Conservation (phyloP, 2,329 filamentous ascomycete genomes). For the Acarospora socialis region DNA sequence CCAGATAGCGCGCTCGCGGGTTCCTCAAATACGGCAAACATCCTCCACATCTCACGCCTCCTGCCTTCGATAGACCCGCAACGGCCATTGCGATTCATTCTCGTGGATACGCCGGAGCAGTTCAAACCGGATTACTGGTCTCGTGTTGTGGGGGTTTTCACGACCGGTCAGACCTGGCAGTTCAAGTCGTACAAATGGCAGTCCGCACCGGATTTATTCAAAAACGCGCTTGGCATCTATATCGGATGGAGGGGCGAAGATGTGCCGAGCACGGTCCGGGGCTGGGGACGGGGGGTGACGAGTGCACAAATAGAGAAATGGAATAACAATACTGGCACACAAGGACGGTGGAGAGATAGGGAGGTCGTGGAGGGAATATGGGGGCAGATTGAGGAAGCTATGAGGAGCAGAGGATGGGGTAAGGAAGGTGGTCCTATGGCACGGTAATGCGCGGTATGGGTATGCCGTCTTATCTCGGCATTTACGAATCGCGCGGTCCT, state of each 20-base stretch:
- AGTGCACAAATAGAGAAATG: constrained; percentile 74
- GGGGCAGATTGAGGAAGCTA: constrained; percentile 74
- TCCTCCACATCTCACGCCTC: constrained; percentile 70
- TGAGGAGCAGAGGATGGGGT: constrained; percentile 74
- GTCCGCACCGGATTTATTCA: constrained; percentile 75
- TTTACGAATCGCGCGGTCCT: no score
- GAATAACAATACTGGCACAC: constrained; percentile 36
- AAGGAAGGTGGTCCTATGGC: constrained; percentile 51
- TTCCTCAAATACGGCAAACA: constrained; percentile 54
- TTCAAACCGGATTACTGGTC: constrained; percentile 99
- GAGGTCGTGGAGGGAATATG: constrained; percentile 90
- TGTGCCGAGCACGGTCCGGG: constrained; percentile 60
- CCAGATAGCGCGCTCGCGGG: constrained; percentile 49
- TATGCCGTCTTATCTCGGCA: no score
- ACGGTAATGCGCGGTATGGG: constrained; percentile 27
- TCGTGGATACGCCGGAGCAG: constrained; percentile 82
- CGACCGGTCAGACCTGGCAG: constrained; percentile 94
- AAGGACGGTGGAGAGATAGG: constrained; percentile 64
- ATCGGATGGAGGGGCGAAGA: constrained; percentile 84
- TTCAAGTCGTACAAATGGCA: constrained; percentile 98
- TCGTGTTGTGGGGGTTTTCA: constrained; percentile 90
- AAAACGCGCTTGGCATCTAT: constrained; percentile 73
- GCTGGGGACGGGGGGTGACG: constrained; percentile 75
- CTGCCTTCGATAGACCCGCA: constrained; percentile 43
- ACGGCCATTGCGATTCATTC: constrained; percentile 77